Evolutionary conservation across 2,329 filamentous ascomycete genomes (phyloP), one percentile per base, ranked within the genome.

Genomic region (Malbranchea cinnamomea): DNA sequence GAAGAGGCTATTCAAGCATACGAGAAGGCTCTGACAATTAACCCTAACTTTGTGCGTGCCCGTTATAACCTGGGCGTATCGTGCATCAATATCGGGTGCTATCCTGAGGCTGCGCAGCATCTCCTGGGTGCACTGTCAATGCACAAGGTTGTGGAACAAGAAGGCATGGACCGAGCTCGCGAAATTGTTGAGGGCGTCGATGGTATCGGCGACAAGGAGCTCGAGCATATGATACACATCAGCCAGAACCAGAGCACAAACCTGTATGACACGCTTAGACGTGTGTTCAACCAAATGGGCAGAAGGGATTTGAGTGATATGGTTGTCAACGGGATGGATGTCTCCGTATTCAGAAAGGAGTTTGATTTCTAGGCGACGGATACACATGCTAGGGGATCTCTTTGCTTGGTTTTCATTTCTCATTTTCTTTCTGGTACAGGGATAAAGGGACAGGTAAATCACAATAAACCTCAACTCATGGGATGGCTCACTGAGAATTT

Each of bases 1-100:
- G 89, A 98, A 59, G 89, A 98, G 56, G 89, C 89, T 35, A 98
- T 98, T 46, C 80, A 85, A 25, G 89, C 89, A 1, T 98, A 98
- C 56, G 84, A 91, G 47, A 83, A 87, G 50, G 89, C 89, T 0
- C 70, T 98, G 6, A 78, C 75, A 24, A 71, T 94, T 37, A 79
- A 85, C 33, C 82, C 87, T 32, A 98, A 98, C 61, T 98, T 98
- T 50, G 91, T 98, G 11, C 80, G 89, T 35, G 89, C 89, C 2
- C 71, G 89, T 25, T 98, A 98, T 63, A 98, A 98, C 56, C 71
- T 98, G 1, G 89, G 89, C 26, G 89, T 95, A 6, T 82, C 74
- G 36, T 95, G 89, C 56, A 95, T 98, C 55, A 95, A 95, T 57
- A 92, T 95, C 43, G 85, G 85, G 32, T 94, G 87, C 56, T 85